Base-by-base conservation (phyloP, 1,139 yeast species). In the Debaryomyces subglobosus region DNA sequence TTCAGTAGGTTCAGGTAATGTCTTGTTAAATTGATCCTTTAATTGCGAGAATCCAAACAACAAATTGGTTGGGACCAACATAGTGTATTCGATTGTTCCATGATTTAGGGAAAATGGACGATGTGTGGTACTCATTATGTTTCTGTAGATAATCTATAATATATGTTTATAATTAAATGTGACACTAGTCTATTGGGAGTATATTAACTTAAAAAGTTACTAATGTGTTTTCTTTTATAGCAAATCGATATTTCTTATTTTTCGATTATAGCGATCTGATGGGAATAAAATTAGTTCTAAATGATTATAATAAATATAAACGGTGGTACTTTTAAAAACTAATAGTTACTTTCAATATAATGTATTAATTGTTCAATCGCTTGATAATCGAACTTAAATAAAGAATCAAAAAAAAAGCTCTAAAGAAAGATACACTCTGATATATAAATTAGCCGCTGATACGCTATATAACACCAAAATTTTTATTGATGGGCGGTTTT, bases 61-160 rank as follows among this genome's bases (percentile, higher is more conserved):
- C 51, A 86, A 78, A 50, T 84, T 81, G 43, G 95, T 85, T 44
- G 98, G 97, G 49, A 94, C 94, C 61, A 92, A 78, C 48, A 92
- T 74, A 35, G 94, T 86, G 69, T 91, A 91, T 74, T 94, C 98
- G 53, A 92, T 82, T 37, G 89, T 73, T 50, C 97, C 97, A 64
- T 90, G 96, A 52, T 84, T 74, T 60, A 94, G 79, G 52, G 86
- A 86, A 64, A 94, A 80, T 40, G 98, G 97, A 60, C 80, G 75
- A 54, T 69, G 76, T 36, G 69, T 57, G 10, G 67, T 61, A 34
- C 64, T 61, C 68, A 63, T 64, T 40, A 29, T 44, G 33, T 18
- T 20, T 29, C 30, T 24, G 27, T 24, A 15, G 13, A 30, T 30
- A 30, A 15, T 46, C 39, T 44, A 32, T 34, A 39, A 39, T 44